Conservation (phyloP, 345 rosid species). For the Boechera divaricarpa region DNA sequence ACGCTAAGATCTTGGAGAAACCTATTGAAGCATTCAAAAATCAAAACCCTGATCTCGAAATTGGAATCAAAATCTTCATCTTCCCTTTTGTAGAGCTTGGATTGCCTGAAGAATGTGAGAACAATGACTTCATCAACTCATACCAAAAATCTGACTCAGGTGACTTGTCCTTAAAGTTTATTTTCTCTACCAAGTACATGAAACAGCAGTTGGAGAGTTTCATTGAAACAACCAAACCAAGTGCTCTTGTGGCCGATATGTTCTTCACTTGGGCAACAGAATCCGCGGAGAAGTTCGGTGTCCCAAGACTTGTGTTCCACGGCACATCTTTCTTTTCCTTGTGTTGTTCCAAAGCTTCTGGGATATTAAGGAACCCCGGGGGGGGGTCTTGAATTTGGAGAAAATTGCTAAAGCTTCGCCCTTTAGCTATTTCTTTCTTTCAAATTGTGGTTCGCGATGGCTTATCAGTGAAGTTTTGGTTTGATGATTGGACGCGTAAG, state of each 20-base stretch:
- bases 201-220: constrained; percentile 54
- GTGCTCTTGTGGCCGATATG: constrained; percentile 43
- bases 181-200: constrained; percentile 47
- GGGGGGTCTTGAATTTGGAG: no score
- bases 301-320: constrained; percentile 49
- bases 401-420: no score
- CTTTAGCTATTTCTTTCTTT: no score
- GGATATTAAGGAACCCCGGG: no score
- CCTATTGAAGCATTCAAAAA: constrained; percentile 37
- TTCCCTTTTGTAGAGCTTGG: constrained; percentile 54
- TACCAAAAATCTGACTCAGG: constrained; percentile 4
- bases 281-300: constrained; percentile 18
- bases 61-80: constrained; percentile 43
- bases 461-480: no score
- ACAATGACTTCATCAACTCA: constrained; percentile 37
- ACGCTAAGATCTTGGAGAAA: constrained; percentile 44
- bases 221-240: constrained; percentile 49
- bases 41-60: constrained; percentile 38
- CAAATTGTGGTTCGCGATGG: no score
- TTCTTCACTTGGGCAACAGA: constrained; percentile 47
- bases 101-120: constrained; percentile 59
- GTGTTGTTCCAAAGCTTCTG: constrained; percentile 11
- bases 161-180: constrained; percentile 44
- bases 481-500: no score
- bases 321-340: constrained; percentile 40